Percentiles rank a stretch among this genome's conserved stretches.
Conservation (phyloP, 495 filamentous ascomycete genomes). For the Penicillium arizonense region DNA sequence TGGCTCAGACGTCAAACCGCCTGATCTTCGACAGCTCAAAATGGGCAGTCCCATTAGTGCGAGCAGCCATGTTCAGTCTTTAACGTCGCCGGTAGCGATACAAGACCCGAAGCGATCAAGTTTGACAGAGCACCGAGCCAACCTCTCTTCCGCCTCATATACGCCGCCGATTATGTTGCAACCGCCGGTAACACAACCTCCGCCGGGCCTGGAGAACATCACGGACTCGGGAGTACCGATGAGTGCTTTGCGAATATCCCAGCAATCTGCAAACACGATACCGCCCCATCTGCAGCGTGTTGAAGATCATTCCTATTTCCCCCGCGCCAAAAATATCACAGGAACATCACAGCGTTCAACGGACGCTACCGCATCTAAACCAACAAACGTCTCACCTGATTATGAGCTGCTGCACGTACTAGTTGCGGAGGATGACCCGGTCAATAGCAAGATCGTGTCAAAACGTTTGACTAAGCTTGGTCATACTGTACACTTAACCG, state of each 20-base stretch:
- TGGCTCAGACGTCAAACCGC: constrained; percentile 6
- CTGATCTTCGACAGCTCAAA: not conserved
- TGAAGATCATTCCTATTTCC: constrained; percentile 20
- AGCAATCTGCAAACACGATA: constrained; percentile 19
- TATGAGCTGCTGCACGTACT: constrained; percentile 57
- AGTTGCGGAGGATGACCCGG: constrained; percentile 89
- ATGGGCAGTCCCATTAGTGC: constrained; percentile 9
- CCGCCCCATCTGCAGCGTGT: constrained; percentile 1
- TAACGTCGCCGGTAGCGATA: constrained; percentile 1
- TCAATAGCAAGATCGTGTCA: constrained; percentile 84
- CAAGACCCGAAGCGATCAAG: not conserved
- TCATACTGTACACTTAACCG: constrained; percentile 67
- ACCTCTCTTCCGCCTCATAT: constrained; percentile 24
- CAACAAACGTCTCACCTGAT: constrained; percentile 10
- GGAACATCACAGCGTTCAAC: constrained; percentile 8
- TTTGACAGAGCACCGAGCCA: constrained; percentile 18
- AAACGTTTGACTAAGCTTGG: constrained; percentile 82
- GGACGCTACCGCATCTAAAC: constrained; percentile 1
- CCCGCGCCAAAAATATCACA: not conserved
- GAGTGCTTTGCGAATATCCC: constrained; percentile 41
- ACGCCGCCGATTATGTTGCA: constrained; percentile 17
- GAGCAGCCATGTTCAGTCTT: constrained; percentile 18
- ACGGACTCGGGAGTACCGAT: constrained; percentile 40
- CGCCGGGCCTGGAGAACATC: constrained; percentile 37
- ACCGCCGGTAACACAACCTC: constrained; percentile 16